These are phyloP conservation scores for Aspergillus pseudotamarii DNA, from an alignment of 2,329 filamentous ascomycete genomes.

Conservation along the genomic window DNA sequence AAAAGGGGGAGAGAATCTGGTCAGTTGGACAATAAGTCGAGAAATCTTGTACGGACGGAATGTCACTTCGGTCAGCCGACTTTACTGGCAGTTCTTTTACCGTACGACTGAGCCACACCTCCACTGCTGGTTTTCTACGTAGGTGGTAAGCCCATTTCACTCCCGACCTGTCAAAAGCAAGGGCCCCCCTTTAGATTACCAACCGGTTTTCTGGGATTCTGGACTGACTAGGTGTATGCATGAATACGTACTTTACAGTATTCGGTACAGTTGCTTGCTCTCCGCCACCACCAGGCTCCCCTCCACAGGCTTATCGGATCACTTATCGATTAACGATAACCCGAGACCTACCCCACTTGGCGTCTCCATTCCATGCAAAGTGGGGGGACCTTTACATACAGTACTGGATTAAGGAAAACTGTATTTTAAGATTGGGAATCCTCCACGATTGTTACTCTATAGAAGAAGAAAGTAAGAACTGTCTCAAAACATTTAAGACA, in stretches of 20 bases:
- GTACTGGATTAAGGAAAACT: background rate
- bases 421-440: background rate
- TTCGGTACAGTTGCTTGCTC: background rate
- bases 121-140: background rate
- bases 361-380: background rate
- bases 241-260: background rate
- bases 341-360: slow-evolving; percentile 12
- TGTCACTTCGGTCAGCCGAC: slow-evolving; percentile 17
- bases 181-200: background rate
- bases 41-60: slow-evolving; percentile 7
- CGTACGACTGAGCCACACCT: slow-evolving; percentile 7
- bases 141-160: slow-evolving; percentile 1
- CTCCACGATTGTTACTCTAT: background rate
- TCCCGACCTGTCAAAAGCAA: slow-evolving; percentile 9
- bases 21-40: slow-evolving; percentile 3
- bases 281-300: slow-evolving; percentile 10
- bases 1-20: slow-evolving; percentile 5
- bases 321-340: slow-evolving; percentile 17
- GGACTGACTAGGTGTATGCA: background rate
- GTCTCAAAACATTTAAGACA: background rate
- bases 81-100: background rate
- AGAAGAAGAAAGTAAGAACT: background rate
- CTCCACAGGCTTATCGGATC: slow-evolving; percentile 16
- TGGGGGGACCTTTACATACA: background rate
- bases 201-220: background rate